Percentiles rank a stretch among this genome's conserved stretches.
Conservation (phyloP, 164 flowering plant genomes). For the Nymphaea colorata region DNA sequence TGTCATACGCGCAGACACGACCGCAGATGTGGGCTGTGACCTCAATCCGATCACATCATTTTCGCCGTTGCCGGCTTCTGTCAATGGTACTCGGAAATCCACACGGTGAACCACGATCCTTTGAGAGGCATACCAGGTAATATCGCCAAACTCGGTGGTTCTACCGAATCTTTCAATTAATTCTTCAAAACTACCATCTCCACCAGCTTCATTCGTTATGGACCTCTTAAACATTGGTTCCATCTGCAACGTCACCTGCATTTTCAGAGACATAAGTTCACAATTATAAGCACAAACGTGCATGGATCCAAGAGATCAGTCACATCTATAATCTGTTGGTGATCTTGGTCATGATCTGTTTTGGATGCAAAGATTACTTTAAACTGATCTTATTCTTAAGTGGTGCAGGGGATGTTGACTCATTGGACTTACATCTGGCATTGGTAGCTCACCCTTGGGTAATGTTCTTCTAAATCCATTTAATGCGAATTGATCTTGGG, state of each 20-base stretch:
- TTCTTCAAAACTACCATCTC: slow-evolving; percentile 3
- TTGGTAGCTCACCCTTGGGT: no score
- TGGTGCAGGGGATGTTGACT: no score
- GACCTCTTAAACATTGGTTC: slow-evolving; percentile 7
- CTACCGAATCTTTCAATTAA: slow-evolving; percentile 2
- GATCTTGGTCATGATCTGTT: no score
- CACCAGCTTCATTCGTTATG: slow-evolving; percentile 4
- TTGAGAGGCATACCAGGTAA: slow-evolving; percentile 6
- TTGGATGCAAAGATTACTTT: no score
- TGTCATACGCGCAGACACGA: neutral
- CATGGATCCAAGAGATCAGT: no score
- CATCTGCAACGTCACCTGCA: neutral
- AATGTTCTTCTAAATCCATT: no score
- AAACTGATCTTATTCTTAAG: no score
- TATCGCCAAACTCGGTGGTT: neutral
- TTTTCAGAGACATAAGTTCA: no score
- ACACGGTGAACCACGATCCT: slow-evolving; percentile 3
- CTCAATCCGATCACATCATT: slow-evolving; percentile 7
- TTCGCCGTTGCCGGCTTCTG: slow-evolving; percentile 1
- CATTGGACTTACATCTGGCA: no score
- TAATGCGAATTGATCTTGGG: no score
- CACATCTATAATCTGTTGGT: no score
- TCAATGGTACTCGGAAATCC: slow-evolving; percentile 4
- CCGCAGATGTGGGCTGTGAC: slow-evolving; percentile 1
- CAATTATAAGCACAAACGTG: no score